Percentiles rank a stretch among this genome's conserved stretches.
phyloP scores from a whole-genome alignment of 2,329 filamentous ascomycete species.

The Myriosclerotinia curreyana region DNA sequence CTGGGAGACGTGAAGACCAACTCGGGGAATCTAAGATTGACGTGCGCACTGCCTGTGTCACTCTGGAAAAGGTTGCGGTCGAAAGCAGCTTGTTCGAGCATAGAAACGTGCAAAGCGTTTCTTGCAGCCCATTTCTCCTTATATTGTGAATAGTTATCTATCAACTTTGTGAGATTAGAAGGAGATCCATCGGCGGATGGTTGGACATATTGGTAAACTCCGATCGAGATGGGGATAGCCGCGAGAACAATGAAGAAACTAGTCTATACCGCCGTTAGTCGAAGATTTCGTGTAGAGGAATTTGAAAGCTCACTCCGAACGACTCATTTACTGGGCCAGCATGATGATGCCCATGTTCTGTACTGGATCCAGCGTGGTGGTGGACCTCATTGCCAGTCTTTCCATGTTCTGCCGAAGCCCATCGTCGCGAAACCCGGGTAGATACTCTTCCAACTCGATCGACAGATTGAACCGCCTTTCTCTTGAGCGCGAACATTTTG shows the following conservation, averaged over 20 bases:
- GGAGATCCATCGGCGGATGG: conserved; percentile 40
- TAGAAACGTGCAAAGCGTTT: conserved; percentile 58
- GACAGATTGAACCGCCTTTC: conserved; percentile 37
- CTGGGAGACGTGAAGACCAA: conserved; percentile 45
- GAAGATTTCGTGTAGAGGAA: not conserved
- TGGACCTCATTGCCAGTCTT: conserved; percentile 31
- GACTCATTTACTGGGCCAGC: conserved; percentile 46
- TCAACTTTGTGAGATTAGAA: conserved; percentile 47
- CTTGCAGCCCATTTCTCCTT: conserved; percentile 52
- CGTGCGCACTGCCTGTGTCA: conserved; percentile 43
- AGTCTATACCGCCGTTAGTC: conserved; percentile 39
- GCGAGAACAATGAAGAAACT: conserved; percentile 49
- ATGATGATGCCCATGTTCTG: conserved; percentile 38
- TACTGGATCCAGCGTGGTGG: conserved; percentile 26
- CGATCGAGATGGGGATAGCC: conserved; percentile 45
- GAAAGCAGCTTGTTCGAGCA: conserved; percentile 60
- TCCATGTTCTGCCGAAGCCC: conserved; percentile 30
- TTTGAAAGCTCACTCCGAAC: conserved; percentile 47
- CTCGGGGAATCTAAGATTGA: conserved; percentile 62
- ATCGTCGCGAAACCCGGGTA: conserved; percentile 26
- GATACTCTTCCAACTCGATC: conserved; percentile 30
- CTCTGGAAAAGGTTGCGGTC: conserved; percentile 60
- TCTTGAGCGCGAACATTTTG: conserved; percentile 38
- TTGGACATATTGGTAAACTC: conserved; percentile 46
- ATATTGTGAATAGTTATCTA: conserved; percentile 54